phyloP scores from a whole-genome alignment of 805 yeast genomes.

The Gaillardinia entomophila region DNA sequence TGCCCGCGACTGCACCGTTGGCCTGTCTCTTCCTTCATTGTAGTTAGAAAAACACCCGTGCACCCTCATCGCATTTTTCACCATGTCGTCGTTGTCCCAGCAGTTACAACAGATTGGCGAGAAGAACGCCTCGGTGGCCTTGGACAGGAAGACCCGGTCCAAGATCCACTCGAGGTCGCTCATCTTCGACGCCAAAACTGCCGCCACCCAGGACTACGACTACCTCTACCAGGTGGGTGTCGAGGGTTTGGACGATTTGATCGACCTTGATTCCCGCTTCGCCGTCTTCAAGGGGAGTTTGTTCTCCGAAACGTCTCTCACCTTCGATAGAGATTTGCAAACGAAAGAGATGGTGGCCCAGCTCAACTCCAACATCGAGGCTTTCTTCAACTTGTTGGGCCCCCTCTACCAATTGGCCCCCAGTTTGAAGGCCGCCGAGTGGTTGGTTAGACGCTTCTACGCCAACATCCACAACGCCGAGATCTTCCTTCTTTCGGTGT shows the following conservation, averaged over 20 bases:
- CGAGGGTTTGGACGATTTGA: conserved; percentile 73
- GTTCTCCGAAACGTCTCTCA: conserved; percentile 76
- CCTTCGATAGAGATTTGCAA: conserved; percentile 78
- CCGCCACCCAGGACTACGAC: conserved; percentile 93
- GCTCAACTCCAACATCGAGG: conserved; percentile 67
- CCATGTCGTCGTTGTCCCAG: conserved; percentile 61
- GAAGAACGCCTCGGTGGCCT: conserved; percentile 63
- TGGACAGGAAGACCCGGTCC: conserved; percentile 82
- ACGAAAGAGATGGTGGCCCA: conserved; percentile 69
- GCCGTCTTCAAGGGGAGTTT: conserved; percentile 61
- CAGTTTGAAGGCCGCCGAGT: conserved; percentile 79
- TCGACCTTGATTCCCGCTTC: conserved; percentile 70
- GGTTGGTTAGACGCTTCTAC: conserved; percentile 90
- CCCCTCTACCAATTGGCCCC: conserved; percentile 74
- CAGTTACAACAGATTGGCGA: conserved; percentile 72
- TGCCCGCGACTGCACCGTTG: too few species aligned
- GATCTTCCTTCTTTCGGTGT: conserved; percentile 56
- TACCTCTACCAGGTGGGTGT: conserved; percentile 63
- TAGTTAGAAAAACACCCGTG: too few species aligned
- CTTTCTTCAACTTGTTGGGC: conserved; percentile 67
- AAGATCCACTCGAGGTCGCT: conserved; percentile 86
- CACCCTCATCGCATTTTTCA: conserved; percentile 1
- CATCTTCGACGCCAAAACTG: conserved; percentile 77
- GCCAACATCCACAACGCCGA: conserved; percentile 80
- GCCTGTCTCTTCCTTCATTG: too few species aligned